These are phyloP conservation scores for Paraphoma sp. DNA, from an alignment of 2,329 filamentous ascomycete species.

Conservation along the genomic window DNA sequence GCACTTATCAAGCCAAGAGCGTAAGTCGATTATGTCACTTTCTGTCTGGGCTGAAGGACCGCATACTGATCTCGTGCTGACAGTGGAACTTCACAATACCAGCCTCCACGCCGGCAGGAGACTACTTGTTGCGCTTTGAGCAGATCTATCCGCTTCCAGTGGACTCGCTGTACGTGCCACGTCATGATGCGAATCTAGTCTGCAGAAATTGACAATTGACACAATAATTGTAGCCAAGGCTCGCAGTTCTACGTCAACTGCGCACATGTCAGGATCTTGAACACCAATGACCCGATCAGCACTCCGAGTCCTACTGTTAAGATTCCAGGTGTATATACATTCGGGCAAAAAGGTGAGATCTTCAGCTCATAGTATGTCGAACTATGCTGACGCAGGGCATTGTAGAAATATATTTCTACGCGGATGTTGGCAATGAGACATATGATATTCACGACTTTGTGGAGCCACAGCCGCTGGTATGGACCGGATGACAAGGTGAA, in stretches of 20 bases:
- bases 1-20: conserved; percentile 16
- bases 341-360: conserved; percentile 5
- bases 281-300: not conserved
- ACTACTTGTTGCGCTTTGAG: conserved; percentile 20
- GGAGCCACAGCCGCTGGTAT: conserved; percentile 7
- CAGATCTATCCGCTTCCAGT: conserved; percentile 21
- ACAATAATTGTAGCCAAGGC: conserved; percentile 4
- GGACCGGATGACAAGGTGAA: not conserved
- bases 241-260: conserved; percentile 21
- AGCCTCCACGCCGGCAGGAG: conserved; percentile 11
- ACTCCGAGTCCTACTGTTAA: conserved; percentile 5
- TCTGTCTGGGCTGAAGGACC: too few species aligned
- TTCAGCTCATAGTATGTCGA: not conserved
- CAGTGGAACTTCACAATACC: conserved; percentile 1
- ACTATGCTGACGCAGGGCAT: not conserved
- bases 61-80: not conserved
- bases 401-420: conserved; percentile 21
- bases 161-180: conserved; percentile 11
- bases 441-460: conserved; percentile 23
- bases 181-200: too few species aligned
- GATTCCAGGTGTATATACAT: conserved; percentile 17
- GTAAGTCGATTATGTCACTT: not conserved
- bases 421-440: conserved; percentile 24
- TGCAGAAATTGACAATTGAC: too few species aligned
- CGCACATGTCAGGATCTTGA: conserved; percentile 17